Conservation (phyloP, 2,329 filamentous ascomycete genomes). For the Coniochaeta sp. region DNA sequence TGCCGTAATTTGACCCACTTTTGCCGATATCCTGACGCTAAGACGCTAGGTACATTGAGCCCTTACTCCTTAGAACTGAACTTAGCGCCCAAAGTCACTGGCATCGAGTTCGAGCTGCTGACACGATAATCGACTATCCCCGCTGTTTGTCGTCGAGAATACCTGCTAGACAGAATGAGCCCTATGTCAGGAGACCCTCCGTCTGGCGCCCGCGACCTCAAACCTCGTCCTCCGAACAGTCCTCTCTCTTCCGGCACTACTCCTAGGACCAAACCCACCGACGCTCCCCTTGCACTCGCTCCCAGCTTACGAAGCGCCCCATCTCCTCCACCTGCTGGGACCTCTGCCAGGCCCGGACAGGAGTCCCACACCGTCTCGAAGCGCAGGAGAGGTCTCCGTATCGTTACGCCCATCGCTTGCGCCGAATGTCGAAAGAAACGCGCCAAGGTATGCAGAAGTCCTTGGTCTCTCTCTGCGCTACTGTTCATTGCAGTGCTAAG, state of each 20-base stretch:
- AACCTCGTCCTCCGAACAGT: conserved; percentile 3
- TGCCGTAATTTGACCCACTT: too few relatives aligned
- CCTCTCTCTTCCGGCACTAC: conserved; percentile 1
- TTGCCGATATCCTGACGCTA: too few relatives aligned
- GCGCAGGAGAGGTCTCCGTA: conserved; percentile 44
- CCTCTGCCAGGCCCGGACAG: neutral
- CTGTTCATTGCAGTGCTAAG: too few relatives aligned
- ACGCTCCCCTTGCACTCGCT: conserved; percentile 1
- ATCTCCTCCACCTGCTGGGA: neutral
- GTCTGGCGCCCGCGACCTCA: too few relatives aligned
- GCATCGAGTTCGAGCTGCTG: too few relatives aligned
- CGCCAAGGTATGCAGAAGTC: conserved; percentile 40
- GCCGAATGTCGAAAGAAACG: conserved; percentile 56
- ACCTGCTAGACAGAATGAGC: too few relatives aligned
- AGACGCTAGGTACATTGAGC: too few relatives aligned
- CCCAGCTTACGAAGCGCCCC: neutral
- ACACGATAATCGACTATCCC: too few relatives aligned
- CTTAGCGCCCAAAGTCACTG: too few relatives aligned
- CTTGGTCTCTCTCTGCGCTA: neutral
- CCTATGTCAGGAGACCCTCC: too few relatives aligned
- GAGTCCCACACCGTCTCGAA: conserved; percentile 28
- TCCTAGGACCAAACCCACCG: conserved; percentile 7
- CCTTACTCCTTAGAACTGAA: too few relatives aligned
- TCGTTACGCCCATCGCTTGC: conserved; percentile 53
- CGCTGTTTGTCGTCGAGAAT: too few relatives aligned